Conservation (phyloP, 108 stramenopile species). For the Cyclotella choctawhatcheeana region DNA sequence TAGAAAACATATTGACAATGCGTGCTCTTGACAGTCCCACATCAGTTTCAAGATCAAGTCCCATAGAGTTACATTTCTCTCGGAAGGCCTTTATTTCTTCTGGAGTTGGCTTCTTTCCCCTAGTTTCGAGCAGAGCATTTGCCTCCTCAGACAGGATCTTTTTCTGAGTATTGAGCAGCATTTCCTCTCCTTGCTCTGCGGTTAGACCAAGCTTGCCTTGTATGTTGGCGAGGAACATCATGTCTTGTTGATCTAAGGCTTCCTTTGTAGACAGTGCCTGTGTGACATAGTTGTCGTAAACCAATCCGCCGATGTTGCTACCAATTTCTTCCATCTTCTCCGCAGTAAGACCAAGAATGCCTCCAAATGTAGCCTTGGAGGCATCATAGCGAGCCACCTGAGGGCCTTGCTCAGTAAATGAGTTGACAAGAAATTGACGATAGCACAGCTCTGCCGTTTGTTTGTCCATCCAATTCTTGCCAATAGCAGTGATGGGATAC, state of each 20-base stretch:
- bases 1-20: slow-evolving; percentile 73
- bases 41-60: slow-evolving; percentile 76
- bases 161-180: slow-evolving; percentile 79
- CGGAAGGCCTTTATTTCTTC: slow-evolving; percentile 82
- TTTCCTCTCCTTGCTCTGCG: slow-evolving; percentile 73
- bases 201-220: slow-evolving; percentile 83
- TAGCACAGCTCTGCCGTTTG: slow-evolving; percentile 82
- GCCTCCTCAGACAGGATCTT: slow-evolving; percentile 88
- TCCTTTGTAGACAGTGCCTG: slow-evolving; percentile 82
- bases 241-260: slow-evolving; percentile 89
- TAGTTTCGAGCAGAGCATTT: slow-evolving; percentile 50
- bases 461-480: slow-evolving; percentile 59
- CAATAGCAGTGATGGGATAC: slow-evolving; percentile 85
- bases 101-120: slow-evolving; percentile 52
- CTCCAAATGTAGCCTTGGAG: slow-evolving; percentile 73
- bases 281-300: slow-evolving; percentile 90
- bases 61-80: slow-evolving; percentile 89
- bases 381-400: slow-evolving; percentile 78
- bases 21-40: slow-evolving; percentile 74
- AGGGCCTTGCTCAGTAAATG: slow-evolving; percentile 77
- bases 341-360: slow-evolving; percentile 79
- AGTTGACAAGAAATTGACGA: slow-evolving; percentile 86
- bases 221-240: slow-evolving; percentile 93
- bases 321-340: slow-evolving; percentile 83
- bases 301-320: slow-evolving; percentile 74